A percentile compares a stretch with the other conserved stretches of the same genome.
These are phyloP conservation scores for Aureobasidium pullulans DNA, from an alignment of 2,329 filamentous ascomycete genomes.

Conservation along the genomic window DNA sequence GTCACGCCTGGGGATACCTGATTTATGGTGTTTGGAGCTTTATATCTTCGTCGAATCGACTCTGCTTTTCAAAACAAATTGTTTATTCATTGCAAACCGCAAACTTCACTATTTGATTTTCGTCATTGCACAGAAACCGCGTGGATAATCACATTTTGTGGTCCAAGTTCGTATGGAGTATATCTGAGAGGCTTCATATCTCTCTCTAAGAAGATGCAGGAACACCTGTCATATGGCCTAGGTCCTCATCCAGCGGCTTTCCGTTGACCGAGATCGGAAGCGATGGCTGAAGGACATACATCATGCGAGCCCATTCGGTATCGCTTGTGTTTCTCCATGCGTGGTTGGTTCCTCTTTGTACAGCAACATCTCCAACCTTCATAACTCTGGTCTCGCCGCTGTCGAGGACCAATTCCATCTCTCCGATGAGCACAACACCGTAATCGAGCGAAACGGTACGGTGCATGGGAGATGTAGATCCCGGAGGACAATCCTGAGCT, in stretches of 20 bases:
- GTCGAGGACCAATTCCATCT: conserved; percentile 27
- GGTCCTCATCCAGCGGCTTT: conserved; percentile 25
- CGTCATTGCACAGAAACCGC: too few species aligned
- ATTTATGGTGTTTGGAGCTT: not conserved
- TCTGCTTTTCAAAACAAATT: not conserved
- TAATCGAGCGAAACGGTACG: conserved; percentile 28
- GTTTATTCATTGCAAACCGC: not conserved
- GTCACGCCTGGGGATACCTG: not conserved
- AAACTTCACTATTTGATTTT: too few species aligned
- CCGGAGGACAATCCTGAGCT: conserved; percentile 21
- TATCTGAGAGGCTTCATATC: too few species aligned
- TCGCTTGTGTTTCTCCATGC: conserved; percentile 28
- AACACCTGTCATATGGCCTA: conserved; percentile 25
- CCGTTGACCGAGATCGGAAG: conserved; percentile 24
- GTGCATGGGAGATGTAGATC: conserved; percentile 24
- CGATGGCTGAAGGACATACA: conserved; percentile 27
- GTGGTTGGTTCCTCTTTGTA: conserved; percentile 29
- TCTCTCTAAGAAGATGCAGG: not conserved
- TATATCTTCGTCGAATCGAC: not conserved
- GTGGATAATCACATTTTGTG: too few species aligned
- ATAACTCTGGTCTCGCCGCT: conserved; percentile 25
- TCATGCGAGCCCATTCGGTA: conserved; percentile 27
- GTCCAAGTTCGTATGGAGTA: too few species aligned
- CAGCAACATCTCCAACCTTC: conserved; percentile 25
- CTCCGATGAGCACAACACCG: conserved; percentile 26